phyloP scores from a whole-genome alignment of 2,329 filamentous ascomycete species.

The Triangularia verruculosa region DNA sequence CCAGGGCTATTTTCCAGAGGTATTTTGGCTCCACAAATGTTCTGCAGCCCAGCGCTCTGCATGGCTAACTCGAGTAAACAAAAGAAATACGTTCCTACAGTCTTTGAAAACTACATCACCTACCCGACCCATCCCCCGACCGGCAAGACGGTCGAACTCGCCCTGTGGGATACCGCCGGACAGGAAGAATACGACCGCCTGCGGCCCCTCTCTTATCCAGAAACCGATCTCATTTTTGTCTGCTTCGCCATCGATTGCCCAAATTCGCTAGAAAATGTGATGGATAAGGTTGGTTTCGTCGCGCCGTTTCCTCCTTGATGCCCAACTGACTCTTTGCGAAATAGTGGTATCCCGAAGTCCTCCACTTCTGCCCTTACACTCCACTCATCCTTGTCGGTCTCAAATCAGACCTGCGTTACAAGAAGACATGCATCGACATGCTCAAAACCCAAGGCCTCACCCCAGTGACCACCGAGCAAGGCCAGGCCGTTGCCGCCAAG shows the following conservation, averaged over 20 bases:
- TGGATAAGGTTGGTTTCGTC: constrained; percentile 77
- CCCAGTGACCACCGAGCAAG: constrained; percentile 89
- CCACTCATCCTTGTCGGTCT: constrained; percentile 93
- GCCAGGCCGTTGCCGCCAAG: constrained; percentile 79
- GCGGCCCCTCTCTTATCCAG: constrained; percentile 92
- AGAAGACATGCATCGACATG: constrained; percentile 96
- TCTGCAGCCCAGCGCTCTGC: neutral
- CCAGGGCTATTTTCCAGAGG: constrained; percentile 98
- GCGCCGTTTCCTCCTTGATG: neutral
- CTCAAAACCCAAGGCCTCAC: constrained; percentile 97
- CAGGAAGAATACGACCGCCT: constrained; percentile 98
- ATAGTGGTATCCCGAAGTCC: constrained; percentile 98
- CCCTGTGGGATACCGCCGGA: constrained; percentile 96
- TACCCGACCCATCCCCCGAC: constrained; percentile 84
- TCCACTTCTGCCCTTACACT: constrained; percentile 97
- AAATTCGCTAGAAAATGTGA: constrained; percentile 95
- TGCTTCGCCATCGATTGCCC: constrained; percentile 99
- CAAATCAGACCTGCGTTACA: constrained; percentile 93
- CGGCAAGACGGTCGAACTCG: constrained; percentile 93
- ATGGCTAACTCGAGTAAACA: neutral
- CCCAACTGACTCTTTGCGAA: constrained; percentile 29
- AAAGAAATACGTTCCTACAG: constrained; percentile 99
- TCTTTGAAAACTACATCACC: constrained; percentile 99
- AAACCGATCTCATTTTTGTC: constrained; percentile 96
- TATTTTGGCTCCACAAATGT: constrained; percentile 41